Evolutionary conservation across 2,329 filamentous ascomycete genomes (phyloP).

Genomic region (Cercospora sesami): DNA sequence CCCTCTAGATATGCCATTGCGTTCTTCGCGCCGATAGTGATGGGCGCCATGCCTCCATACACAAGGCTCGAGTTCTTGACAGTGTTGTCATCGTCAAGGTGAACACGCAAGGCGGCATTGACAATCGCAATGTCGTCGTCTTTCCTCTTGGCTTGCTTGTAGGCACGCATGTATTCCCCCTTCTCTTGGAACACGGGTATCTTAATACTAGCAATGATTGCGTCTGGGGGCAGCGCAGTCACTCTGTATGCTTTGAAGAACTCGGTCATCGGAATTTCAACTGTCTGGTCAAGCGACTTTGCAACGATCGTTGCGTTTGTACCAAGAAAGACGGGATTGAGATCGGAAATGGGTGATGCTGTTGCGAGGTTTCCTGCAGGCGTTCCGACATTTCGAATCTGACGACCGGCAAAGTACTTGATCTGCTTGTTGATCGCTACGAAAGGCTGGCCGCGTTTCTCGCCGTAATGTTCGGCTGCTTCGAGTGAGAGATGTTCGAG

Average conservation of each 20-base stretch:
- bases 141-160: constrained; percentile 96
- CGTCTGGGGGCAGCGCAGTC: constrained; percentile 77
- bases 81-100: constrained; percentile 65
- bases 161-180: constrained; percentile 82
- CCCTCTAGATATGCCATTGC: constrained; percentile 73
- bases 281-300: constrained; percentile 70
- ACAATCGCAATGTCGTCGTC: constrained; percentile 99
- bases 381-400: constrained; percentile 97
- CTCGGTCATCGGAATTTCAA: constrained; percentile 82
- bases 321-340: constrained; percentile 91
- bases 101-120: constrained; percentile 77
- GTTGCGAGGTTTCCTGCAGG: constrained; percentile 93
- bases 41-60: constrained; percentile 93
- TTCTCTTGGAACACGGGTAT: constrained; percentile 74
- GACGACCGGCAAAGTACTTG: constrained; percentile 88
- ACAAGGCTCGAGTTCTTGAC: constrained; percentile 78
- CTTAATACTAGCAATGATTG: constrained; percentile 81
- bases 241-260: constrained; percentile 92
- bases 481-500: constrained; percentile 80
- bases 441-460: constrained; percentile 72
- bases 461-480: constrained; percentile 76
- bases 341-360: constrained; percentile 91
- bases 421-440: constrained; percentile 91
- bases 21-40: constrained; percentile 81
- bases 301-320: constrained; percentile 79